Conservation (phyloP, 208 protist species). For the Acanthamoeba royreba region DNA sequence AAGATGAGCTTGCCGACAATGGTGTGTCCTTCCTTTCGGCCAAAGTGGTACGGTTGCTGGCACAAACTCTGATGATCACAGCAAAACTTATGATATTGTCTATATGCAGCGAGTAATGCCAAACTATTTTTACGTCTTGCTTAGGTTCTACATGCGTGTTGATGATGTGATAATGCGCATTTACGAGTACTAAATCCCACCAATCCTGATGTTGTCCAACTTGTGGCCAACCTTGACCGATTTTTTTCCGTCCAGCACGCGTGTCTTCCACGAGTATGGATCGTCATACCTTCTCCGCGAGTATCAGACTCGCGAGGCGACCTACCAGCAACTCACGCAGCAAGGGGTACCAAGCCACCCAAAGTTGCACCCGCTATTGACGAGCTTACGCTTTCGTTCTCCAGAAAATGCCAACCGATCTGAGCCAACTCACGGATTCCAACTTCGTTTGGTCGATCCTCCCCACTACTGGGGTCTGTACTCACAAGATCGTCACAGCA, state of each 20-base stretch:
- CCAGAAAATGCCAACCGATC: constrained; percentile 1
- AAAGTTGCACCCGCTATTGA: no score
- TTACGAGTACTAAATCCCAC: background rate
- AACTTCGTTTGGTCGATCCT: background rate
- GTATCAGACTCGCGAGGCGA: background rate
- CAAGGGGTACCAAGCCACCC: no score
- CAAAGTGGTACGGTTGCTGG: background rate
- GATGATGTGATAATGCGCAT: background rate
- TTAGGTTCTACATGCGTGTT: background rate
- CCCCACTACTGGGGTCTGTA: background rate
- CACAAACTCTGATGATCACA: no score
- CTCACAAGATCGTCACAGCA: no score
- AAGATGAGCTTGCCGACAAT: constrained; percentile 37
- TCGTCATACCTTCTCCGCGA: background rate
- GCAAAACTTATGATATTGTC: no score
- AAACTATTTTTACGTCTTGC: background rate
- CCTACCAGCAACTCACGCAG: constrained; percentile 15
- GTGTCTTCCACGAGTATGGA: background rate
- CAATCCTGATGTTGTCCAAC: background rate
- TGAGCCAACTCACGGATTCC: constrained; percentile 1
- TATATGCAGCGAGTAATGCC: constrained; percentile 35
- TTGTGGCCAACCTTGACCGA: no score
- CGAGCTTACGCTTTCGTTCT: background rate
- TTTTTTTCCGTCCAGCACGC: background rate
- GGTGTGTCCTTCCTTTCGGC: background rate